These are phyloP conservation scores for Xylaria sp. DNA, from an alignment of 2,329 filamentous ascomycete species.

Conservation along the genomic window DNA sequence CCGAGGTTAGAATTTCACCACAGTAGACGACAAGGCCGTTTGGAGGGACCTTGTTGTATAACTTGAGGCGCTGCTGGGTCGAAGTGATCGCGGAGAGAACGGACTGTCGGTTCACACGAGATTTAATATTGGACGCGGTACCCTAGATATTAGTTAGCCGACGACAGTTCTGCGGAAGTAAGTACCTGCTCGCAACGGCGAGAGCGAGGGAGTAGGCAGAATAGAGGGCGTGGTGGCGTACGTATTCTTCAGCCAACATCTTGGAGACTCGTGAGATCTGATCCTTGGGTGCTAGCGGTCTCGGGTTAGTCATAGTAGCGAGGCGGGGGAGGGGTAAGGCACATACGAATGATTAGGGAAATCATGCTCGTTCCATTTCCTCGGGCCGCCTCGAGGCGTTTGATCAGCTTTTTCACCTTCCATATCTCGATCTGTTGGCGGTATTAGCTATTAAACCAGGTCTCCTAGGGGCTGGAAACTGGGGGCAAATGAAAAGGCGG, in stretches of 20 bases:
- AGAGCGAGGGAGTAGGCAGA: neutral
- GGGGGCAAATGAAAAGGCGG: slow-evolving; percentile 3
- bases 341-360: slow-evolving; percentile 95
- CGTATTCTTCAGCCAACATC: slow-evolving; percentile 99
- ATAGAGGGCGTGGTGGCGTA: slow-evolving; percentile 58
- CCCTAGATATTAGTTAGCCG: slow-evolving; percentile 66
- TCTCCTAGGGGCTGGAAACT: neutral
- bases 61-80: slow-evolving; percentile 97
- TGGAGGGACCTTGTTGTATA: slow-evolving; percentile 98
- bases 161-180: slow-evolving; percentile 12
- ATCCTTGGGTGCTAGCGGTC: slow-evolving; percentile 93
- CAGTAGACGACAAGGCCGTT: slow-evolving; percentile 99
- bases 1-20: slow-evolving; percentile 98
- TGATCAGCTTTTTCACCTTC: slow-evolving; percentile 99
- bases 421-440: slow-evolving; percentile 75
- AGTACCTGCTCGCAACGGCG: neutral
- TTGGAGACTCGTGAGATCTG: slow-evolving; percentile 96
- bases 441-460: slow-evolving; percentile 40
- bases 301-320: slow-evolving; percentile 37
- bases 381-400: slow-evolving; percentile 94
- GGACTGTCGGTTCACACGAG: slow-evolving; percentile 97
- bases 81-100: slow-evolving; percentile 98
- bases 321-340: slow-evolving; percentile 46
- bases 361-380: slow-evolving; percentile 99
- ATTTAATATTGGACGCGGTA: slow-evolving; percentile 99